Conservation (phyloP, 164 flowering plant species). For the Platanus orientalis region DNA sequence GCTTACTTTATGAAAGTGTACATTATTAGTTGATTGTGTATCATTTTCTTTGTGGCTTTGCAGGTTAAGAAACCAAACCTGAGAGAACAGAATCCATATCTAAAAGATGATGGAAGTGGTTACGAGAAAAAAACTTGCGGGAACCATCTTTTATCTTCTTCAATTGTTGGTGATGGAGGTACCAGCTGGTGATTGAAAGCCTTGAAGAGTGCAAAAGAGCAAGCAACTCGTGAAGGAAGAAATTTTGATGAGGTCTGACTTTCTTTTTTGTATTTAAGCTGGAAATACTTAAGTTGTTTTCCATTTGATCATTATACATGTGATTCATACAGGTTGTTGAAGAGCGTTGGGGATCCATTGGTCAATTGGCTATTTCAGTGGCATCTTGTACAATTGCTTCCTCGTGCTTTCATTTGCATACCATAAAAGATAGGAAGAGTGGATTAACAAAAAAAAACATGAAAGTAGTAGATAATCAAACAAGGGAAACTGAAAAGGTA, state of each 20-base stretch:
- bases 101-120: slow-evolving; percentile 70
- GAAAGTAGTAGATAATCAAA: slow-evolving; percentile 18
- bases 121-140: slow-evolving; percentile 33
- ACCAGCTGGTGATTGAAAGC: slow-evolving; percentile 97
- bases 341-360: slow-evolving; percentile 93
- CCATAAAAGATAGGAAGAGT: slow-evolving; percentile 63
- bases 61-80: slow-evolving; percentile 58
- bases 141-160: slow-evolving; percentile 40
- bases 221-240: slow-evolving; percentile 89
- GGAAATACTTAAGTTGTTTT: background rate
- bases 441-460: slow-evolving; percentile 32
- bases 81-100: slow-evolving; percentile 77
- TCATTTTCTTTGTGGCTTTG: background rate
- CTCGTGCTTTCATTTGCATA: slow-evolving; percentile 81
- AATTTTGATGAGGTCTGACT: slow-evolving; percentile 57
- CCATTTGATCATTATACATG: background rate
- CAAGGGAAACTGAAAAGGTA: slow-evolving; percentile 35
- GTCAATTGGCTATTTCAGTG: slow-evolving; percentile 66
- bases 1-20: background rate
- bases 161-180: slow-evolving; percentile 95
- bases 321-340: slow-evolving; percentile 55
- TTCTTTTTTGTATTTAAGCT: background rate
- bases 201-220: slow-evolving; percentile 88
- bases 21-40: background rate
- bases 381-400: slow-evolving; percentile 66